phyloP scores from a whole-genome alignment of 352 stramenopile species.

The Paralagenidium karlingii region DNA sequence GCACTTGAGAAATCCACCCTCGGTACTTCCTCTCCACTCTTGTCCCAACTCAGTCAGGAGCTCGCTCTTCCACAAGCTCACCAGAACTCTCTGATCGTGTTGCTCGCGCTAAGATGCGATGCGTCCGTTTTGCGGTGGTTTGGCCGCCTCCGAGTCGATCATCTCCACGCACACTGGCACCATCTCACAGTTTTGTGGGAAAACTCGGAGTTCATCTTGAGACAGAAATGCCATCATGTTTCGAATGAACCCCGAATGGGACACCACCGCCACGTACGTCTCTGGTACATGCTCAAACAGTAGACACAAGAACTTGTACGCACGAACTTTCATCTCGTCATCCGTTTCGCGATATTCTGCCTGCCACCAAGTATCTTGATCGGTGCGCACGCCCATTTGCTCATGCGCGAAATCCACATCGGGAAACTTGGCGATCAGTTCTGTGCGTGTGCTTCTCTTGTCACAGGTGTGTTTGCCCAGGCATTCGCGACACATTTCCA shows the following conservation, averaged over 20 bases:
- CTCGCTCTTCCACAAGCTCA: no score
- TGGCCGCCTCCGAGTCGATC: not conserved
- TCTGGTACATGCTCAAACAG: slow-evolving; percentile 41
- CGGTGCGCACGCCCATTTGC: slow-evolving; percentile 20
- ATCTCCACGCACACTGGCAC: slow-evolving; percentile 27
- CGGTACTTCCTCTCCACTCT: no score
- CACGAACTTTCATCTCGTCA: slow-evolving; percentile 35
- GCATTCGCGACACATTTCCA: slow-evolving; percentile 55
- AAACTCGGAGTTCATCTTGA: slow-evolving; percentile 12
- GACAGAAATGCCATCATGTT: slow-evolving; percentile 31
- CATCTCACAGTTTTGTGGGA: slow-evolving; percentile 30
- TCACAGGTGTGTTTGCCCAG: slow-evolving; percentile 57
- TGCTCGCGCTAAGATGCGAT: no score
- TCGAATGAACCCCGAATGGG: slow-evolving; percentile 63
- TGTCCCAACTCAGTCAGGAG: no score
- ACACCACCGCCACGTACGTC: slow-evolving; percentile 36
- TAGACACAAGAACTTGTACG: slow-evolving; percentile 25
- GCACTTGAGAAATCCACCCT: no score
- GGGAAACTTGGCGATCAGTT: slow-evolving; percentile 37
- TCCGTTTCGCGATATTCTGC: slow-evolving; percentile 44
- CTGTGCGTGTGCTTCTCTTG: slow-evolving; percentile 27
- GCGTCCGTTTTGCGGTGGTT: no score
- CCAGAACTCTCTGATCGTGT: no score
- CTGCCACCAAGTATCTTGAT: slow-evolving; percentile 43
- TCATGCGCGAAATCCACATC: slow-evolving; percentile 30